A percentile compares a stretch with the other conserved stretches of the same genome.
phyloP scores from a whole-genome alignment of 169 alveolate genomes.

The Plasmodium gaboni region DNA sequence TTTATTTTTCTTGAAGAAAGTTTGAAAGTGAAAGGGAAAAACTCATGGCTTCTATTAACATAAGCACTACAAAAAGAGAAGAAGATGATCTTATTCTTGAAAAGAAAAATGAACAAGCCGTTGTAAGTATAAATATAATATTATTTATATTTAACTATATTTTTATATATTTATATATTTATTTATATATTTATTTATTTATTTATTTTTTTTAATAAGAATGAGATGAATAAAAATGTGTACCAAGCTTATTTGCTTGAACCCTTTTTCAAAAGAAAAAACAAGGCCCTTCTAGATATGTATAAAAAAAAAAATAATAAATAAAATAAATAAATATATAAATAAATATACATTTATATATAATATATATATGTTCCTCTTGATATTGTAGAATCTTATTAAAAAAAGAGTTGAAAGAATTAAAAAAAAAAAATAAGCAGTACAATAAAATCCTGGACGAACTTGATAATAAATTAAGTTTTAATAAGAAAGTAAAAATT shows the following conservation, averaged over 20 bases:
- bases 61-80: not conserved
- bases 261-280: constrained; percentile 41
- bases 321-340: not conserved
- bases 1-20: constrained; percentile 16
- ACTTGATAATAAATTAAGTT: constrained; percentile 45
- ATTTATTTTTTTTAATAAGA: not conserved
- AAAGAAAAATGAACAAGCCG: not conserved
- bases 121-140: constrained; percentile 1
- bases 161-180: not conserved
- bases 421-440: constrained; percentile 41
- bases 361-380: not conserved
- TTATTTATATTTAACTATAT: not conserved
- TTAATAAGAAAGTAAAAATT: constrained; percentile 31
- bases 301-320: not conserved
- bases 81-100: constrained; percentile 1
- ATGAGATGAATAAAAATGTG: constrained; percentile 6
- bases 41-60: constrained; percentile 1
- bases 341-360: not conserved
- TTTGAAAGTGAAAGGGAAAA: constrained; percentile 60
- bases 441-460: constrained; percentile 25
- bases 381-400: constrained; percentile 16
- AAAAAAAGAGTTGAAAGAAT: constrained; percentile 24
- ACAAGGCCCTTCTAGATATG: constrained; percentile 50
- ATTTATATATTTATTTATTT: not conserved
- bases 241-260: constrained; percentile 21